Percentiles rank a stretch among this genome's conserved stretches.
These are phyloP conservation scores for Raffaelea ambrosiae DNA, from an alignment of 2,329 filamentous ascomycete genomes.

Conservation along the genomic window DNA sequence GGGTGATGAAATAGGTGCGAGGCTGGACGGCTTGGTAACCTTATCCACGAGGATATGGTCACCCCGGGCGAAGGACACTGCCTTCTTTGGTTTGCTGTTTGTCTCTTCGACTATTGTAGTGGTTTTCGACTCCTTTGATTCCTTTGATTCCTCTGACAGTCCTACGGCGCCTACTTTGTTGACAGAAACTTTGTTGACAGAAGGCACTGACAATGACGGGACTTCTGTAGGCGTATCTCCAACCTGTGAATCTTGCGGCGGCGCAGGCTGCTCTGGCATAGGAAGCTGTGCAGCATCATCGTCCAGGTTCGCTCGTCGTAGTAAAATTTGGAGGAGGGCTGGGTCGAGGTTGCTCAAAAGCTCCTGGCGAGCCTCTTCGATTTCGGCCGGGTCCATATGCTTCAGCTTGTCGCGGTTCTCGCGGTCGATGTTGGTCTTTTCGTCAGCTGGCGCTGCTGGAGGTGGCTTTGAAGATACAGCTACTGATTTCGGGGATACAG, in stretches of 20 bases:
- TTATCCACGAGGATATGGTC: constrained; percentile 27
- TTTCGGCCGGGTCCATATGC: constrained; percentile 73
- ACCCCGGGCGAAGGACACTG: constrained; percentile 15
- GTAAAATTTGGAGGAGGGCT: constrained; percentile 64
- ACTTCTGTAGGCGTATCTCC: constrained; percentile 3
- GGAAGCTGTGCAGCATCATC: constrained; percentile 33
- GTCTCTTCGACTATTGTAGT: constrained; percentile 8
- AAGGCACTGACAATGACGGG: too few relatives aligned
- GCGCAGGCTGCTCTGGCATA: not conserved
- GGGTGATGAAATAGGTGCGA: constrained; percentile 29
- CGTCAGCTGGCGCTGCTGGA: constrained; percentile 36
- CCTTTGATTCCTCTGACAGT: too few relatives aligned
- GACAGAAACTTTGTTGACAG: too few relatives aligned
- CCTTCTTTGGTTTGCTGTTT: constrained; percentile 18
- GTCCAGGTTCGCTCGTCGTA: constrained; percentile 69
- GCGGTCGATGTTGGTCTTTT: constrained; percentile 66
- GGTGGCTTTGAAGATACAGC: not conserved
- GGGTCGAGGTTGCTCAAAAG: constrained; percentile 72
- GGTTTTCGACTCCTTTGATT: too few relatives aligned
- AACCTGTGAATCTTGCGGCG: constrained; percentile 4
- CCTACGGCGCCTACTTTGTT: too few relatives aligned
- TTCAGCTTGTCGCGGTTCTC: constrained; percentile 71
- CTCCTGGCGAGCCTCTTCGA: constrained; percentile 70
- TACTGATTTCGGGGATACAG: constrained; percentile 4
- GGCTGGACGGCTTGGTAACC: constrained; percentile 31